A percentile compares a stretch with the other conserved stretches of the same genome.
phyloP scores from a whole-genome alignment of 1,284 basidiomycete genomes.

The Heimioporus punctisporus region DNA sequence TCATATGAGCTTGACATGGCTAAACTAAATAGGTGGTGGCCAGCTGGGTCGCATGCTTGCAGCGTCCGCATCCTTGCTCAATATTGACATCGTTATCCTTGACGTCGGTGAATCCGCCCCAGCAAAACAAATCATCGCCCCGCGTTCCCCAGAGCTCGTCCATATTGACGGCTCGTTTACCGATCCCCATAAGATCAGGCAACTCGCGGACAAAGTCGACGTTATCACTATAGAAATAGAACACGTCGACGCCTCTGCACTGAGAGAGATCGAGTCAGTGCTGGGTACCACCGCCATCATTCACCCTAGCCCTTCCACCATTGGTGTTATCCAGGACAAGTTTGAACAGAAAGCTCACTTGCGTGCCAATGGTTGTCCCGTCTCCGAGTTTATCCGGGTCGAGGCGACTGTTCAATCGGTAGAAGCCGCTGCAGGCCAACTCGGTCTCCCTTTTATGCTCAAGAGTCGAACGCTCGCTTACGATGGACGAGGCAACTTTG shows the following conservation, averaged over 20 bases:
- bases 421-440: slow-evolving; percentile 46
- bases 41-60: slow-evolving; percentile 99
- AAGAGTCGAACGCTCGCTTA: slow-evolving; percentile 96
- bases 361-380: slow-evolving; percentile 57
- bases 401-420: slow-evolving; percentile 62
- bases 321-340: slow-evolving; percentile 96
- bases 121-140: slow-evolving; percentile 88
- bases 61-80: slow-evolving; percentile 88
- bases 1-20: slow-evolving; percentile 8
- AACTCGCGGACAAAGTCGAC: slow-evolving; percentile 84
- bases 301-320: slow-evolving; percentile 86
- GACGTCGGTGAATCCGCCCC: slow-evolving; percentile 83
- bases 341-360: slow-evolving; percentile 89
- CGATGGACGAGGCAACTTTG: slow-evolving; percentile 95
- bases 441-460: slow-evolving; percentile 95
- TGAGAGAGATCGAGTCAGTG: slow-evolving; percentile 63
- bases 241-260: slow-evolving; percentile 86
- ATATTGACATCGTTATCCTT: slow-evolving; percentile 88
- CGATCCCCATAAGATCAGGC: slow-evolving; percentile 78
- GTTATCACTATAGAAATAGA: slow-evolving; percentile 98
- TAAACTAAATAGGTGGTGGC: slow-evolving; percentile 77
- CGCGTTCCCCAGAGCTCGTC: slow-evolving; percentile 45
- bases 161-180: slow-evolving; percentile 95
- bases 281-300: slow-evolving; percentile 56
- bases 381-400: slow-evolving; percentile 75